Percentiles rank a stretch among this genome's conserved stretches.
Evolutionary conservation across 345 rosid species (phyloP).

Genomic region (Conringia planisiliqua): DNA sequence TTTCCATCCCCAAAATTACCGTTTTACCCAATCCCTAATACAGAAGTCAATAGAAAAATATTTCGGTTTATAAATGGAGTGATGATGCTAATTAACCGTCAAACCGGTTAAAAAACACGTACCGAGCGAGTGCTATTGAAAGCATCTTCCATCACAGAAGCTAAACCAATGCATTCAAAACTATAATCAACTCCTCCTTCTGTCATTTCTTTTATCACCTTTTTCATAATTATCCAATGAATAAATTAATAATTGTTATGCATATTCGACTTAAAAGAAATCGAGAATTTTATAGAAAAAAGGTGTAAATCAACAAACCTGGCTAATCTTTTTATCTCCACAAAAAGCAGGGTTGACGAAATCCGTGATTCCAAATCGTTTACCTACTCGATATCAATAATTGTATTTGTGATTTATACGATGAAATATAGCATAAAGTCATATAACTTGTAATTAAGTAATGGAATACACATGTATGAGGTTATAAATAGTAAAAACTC

Average conservation of each 20-base stretch:
- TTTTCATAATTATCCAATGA: not conserved
- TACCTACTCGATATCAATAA: conserved; percentile 37
- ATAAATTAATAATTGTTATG: not conserved
- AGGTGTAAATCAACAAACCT: conserved; percentile 33
- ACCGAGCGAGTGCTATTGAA: conserved; percentile 50
- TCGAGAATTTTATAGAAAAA: not conserved
- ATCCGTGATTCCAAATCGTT: conserved; percentile 58
- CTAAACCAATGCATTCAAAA: conserved; percentile 73
- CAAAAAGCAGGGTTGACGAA: conserved; percentile 54
- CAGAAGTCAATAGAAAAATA: not conserved
- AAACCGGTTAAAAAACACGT: not conserved
- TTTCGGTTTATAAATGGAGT: not conserved
- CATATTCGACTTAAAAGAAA: not conserved
- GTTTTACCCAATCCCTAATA: conserved; percentile 70
- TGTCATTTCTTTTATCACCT: conserved; percentile 64
- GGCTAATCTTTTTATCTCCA: conserved; percentile 38
- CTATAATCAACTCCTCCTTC: conserved; percentile 73
- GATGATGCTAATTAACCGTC: not conserved
- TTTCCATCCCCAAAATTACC: conserved; percentile 54
- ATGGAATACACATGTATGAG: too few species aligned
- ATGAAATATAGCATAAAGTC: not conserved
- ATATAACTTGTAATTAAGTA: too few species aligned
- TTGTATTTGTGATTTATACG: not conserved
- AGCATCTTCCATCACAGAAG: conserved; percentile 53
- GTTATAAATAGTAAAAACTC: too few species aligned